Base-by-base conservation (phyloP, 2,329 filamentous ascomycete genomes). In the Proliferodiscus dingleyae region DNA sequence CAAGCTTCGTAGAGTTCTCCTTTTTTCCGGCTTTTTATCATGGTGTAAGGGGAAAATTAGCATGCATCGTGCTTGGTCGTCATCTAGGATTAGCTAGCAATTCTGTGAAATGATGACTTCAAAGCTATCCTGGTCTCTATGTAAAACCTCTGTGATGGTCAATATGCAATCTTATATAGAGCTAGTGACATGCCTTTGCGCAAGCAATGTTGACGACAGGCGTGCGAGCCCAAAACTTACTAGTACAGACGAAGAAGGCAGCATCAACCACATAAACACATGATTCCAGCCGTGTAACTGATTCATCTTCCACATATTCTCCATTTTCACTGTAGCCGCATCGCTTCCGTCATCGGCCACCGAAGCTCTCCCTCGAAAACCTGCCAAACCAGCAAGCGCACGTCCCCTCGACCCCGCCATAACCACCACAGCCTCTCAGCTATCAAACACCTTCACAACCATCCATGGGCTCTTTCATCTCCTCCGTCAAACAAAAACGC, bases 1-100 rank as follows among this genome's bases (percentile, higher is more conserved):
- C 66, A 73, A 65, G 64, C 70, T 65, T 68, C 72, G 64, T 81
- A 77, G 70, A 61, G 63, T 61, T 68, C 61, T 57, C 46, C 54
- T 52, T 39, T 50, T 50, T 58, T 59, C 55, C 46, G 45, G 55
- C 56, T 46, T 59, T 37, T 58, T 45, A 37, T 45, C 38, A 54
- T 55, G 60, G 59, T 61, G 57, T 58, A 51, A 24, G 52, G 53
- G 54, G 52, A 41, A 40, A 53, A 52, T 49, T 50, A 49, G 55
- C 58, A 43, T n/a, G 51, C 51, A 57, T 60, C 38, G 56, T 51
- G 46, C 53, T 48, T 54, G 53, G 55, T 52, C 41, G 50, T 51
- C 46, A 52, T 43, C 51, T 32, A 37, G 28, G 36, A 33, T 43
- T 56, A 55, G 49, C 49, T 57, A 57, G 46, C 43, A 57, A 55